A percentile compares a stretch with the other conserved stretches of the same genome.
phyloP scores from a whole-genome alignment of 352 stramenopile species.

The Plasmopara viticola region DNA sequence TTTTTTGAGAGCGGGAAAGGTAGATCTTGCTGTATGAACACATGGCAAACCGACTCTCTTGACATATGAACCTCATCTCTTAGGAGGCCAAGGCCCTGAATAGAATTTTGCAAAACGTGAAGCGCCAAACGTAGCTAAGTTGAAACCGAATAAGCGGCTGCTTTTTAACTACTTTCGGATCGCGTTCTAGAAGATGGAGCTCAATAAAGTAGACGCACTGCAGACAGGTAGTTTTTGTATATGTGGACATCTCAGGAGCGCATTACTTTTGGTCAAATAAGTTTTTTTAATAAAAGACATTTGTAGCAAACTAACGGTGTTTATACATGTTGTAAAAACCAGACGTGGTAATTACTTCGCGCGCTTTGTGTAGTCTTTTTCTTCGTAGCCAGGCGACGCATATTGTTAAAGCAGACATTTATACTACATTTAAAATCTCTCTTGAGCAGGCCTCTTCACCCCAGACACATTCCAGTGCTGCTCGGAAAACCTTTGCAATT shows the following conservation, averaged over 20 bases:
- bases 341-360: not conserved
- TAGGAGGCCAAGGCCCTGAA: conserved; percentile 4
- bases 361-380: not conserved
- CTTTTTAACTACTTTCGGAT: conserved; percentile 12
- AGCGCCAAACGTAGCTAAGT: conserved; percentile 6
- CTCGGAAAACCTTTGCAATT: conserved; percentile 5
- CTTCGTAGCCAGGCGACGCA: not conserved
- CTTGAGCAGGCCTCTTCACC: not conserved
- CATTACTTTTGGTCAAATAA: too few relatives aligned
- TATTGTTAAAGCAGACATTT: conserved; percentile 6
- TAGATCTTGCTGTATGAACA: not conserved
- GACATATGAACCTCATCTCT: conserved; percentile 8
- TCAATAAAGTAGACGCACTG: conserved; percentile 11
- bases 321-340: conserved; percentile 9
- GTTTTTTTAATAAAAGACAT: too few relatives aligned
- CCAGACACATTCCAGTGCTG: not conserved
- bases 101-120: conserved; percentile 19
- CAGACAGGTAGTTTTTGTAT: conserved; percentile 11
- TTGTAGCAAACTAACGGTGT: not conserved
- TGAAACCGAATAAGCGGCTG: conserved; percentile 7
- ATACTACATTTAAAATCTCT: conserved; percentile 5
- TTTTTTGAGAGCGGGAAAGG: not conserved
- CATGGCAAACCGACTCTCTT: not conserved
- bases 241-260: conserved; percentile 7
- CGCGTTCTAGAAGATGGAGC: conserved; percentile 16